Conservation (phyloP, 2,329 filamentous ascomycete species). For the Pleomassaria siparia region DNA sequence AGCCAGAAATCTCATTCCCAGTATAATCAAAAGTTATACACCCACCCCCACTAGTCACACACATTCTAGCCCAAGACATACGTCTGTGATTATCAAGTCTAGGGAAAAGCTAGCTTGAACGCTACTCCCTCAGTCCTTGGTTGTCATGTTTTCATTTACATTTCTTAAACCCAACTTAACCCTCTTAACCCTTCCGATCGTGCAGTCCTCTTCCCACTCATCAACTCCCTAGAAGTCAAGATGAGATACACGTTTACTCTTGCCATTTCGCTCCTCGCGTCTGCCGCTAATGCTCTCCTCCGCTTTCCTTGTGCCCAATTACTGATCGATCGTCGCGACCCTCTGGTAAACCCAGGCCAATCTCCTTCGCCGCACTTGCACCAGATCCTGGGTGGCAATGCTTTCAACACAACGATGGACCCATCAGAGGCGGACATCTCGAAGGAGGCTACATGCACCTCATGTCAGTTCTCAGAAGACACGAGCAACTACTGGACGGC, state of each 20-base stretch:
- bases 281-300: conserved; percentile 18
- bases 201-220: not conserved
- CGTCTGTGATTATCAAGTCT: not conserved
- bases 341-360: conserved; percentile 25
- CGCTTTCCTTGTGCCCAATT: conserved; percentile 30
- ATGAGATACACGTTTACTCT: conserved; percentile 19
- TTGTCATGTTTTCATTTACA: not conserved
- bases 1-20: not conserved
- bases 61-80: not conserved
- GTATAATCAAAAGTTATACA: not conserved
- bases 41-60: not conserved
- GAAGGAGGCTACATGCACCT: conserved; percentile 27
- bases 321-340: conserved; percentile 26
- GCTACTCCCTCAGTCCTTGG: not conserved
- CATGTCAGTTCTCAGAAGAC: conserved; percentile 15
- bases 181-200: not conserved
- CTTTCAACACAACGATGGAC: conserved; percentile 29
- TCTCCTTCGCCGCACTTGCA: conserved; percentile 28
- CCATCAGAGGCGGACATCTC: conserved; percentile 21
- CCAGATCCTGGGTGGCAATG: conserved; percentile 28
- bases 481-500: conserved; percentile 32
- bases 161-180: not conserved
- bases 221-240: conserved; percentile 2
- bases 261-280: conserved; percentile 18
- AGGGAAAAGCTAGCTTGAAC: not conserved